Evolutionary conservation across 345 rosid species (phyloP).

Genomic region (Lagerstroemia speciosa): DNA sequence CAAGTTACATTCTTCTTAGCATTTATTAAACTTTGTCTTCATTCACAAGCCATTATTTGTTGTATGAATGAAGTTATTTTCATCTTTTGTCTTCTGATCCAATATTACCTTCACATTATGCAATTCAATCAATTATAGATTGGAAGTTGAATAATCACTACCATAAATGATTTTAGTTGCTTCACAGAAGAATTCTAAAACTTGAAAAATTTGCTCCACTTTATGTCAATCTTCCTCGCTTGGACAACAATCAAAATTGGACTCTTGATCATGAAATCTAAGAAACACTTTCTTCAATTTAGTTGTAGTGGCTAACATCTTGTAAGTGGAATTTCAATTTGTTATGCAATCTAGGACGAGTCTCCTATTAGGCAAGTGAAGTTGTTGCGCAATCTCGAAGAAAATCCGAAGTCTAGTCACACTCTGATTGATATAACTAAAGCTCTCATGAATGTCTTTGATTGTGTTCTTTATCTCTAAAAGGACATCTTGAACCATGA

Average conservation of each 20-base stretch:
- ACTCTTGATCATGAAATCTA: not conserved
- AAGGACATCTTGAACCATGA: constrained; percentile 8
- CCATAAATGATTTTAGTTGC: no score
- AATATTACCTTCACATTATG: no score
- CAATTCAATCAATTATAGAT: no score
- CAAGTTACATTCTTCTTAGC: no score
- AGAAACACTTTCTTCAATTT: constrained; percentile 8
- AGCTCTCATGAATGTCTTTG: constrained; percentile 1
- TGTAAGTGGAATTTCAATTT: not conserved
- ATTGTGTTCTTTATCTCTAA: not conserved
- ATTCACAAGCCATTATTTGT: no score
- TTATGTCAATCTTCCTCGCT: constrained; percentile 9
- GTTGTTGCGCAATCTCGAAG: not conserved
- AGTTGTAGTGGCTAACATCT: not conserved
- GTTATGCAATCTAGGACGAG: not conserved
- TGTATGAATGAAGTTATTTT: no score
- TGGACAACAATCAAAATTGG: constrained; percentile 1
- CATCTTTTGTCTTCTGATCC: no score
- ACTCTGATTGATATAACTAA: not conserved
- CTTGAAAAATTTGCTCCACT: constrained; percentile 2
- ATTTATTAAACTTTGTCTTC: no score
- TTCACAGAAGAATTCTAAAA: no score
- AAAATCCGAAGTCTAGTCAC: not conserved
- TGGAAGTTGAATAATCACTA: no score
- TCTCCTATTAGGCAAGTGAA: constrained; percentile 1